These are phyloP conservation scores for Lactarius evosmus DNA, from an alignment of 768 basidiomycete species.

Conservation along the genomic window DNA sequence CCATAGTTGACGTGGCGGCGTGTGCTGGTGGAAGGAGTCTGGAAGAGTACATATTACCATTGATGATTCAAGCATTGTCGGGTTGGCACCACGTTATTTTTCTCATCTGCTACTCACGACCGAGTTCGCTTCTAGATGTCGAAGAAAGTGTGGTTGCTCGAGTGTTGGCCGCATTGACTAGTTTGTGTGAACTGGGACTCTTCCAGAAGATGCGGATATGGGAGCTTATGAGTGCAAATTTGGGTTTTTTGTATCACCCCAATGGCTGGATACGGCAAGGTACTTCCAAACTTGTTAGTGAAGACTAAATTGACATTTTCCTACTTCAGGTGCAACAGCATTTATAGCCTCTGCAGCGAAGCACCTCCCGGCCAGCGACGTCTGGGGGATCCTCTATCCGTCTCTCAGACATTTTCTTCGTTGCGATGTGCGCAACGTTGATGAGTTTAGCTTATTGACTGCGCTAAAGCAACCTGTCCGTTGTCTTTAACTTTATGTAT, in stretches of 20 bases:
- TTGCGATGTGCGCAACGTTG: conserved; percentile 73
- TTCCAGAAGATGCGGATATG: conserved; percentile 95
- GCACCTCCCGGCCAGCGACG: conserved; percentile 80
- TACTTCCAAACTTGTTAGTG: conserved; percentile 30
- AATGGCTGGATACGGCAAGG: conserved; percentile 96
- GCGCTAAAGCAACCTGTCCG: conserved; percentile 78
- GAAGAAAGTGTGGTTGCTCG: conserved; percentile 93
- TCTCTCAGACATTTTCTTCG: conserved; percentile 81
- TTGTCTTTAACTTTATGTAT: conserved; percentile 7
- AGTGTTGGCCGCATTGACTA: conserved; percentile 83
- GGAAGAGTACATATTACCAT: conserved; percentile 94
- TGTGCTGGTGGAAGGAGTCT: conserved; percentile 88
- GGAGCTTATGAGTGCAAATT: conserved; percentile 87
- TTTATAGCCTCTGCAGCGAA: conserved; percentile 86
- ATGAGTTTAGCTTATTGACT: conserved; percentile 69
- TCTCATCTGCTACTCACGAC: conserved; percentile 4
- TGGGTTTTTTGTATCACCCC: conserved; percentile 92
- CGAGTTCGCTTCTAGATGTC: conserved; percentile 55
- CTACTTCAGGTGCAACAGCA: conserved; percentile 65
- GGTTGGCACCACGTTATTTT: conserved; percentile 44
- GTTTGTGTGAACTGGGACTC: conserved; percentile 83
- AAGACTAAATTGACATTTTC: conserved; percentile 1
- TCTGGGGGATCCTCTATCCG: conserved; percentile 97
- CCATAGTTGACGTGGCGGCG: conserved; percentile 91
- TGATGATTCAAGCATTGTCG: conserved; percentile 93